Percentiles rank a stretch among this genome's conserved stretches.
phyloP scores from a whole-genome alignment of 805 yeast species.

The Barnettozyma salicaria region DNA sequence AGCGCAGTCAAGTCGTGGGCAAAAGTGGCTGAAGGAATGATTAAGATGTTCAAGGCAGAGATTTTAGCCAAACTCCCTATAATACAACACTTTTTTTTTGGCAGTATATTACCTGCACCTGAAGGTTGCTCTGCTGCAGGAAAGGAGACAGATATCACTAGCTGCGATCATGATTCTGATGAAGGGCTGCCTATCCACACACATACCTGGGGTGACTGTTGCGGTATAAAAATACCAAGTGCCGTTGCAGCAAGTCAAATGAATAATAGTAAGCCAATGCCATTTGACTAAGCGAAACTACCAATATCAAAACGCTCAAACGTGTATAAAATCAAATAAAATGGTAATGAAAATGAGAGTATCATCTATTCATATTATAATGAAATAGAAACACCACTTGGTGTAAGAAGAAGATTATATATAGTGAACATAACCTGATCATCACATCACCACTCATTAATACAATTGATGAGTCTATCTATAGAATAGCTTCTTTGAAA shows the following conservation, averaged over 20 bases:
- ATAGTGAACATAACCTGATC: no score
- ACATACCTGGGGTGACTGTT: constrained; percentile 92
- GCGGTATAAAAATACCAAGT: constrained; percentile 94
- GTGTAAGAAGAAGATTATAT: no score
- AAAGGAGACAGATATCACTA: no score
- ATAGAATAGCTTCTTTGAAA: no score
- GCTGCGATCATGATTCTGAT: constrained; percentile 29
- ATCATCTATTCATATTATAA: no score
- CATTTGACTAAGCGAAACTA: constrained; percentile 49
- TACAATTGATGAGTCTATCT: no score
- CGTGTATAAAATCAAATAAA: no score
- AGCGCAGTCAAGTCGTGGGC: constrained; percentile 86
- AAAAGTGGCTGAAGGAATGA: constrained; percentile 89
- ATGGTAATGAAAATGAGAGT: no score
- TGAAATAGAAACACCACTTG: no score
- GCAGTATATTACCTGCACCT: constrained; percentile 63
- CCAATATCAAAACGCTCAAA: no score
- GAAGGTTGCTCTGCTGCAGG: constrained; percentile 56
- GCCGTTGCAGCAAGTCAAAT: constrained; percentile 83
- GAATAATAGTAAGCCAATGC: constrained; percentile 42
- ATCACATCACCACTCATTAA: no score
- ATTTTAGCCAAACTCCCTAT: constrained; percentile 88
- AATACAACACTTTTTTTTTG: constrained; percentile 90
- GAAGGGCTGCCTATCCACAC: constrained; percentile 31
- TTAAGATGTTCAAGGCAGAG: constrained; percentile 93